phyloP scores from a whole-genome alignment of 371 early-diverging fungal genomes.

The Sporodiniella umbellata region DNA sequence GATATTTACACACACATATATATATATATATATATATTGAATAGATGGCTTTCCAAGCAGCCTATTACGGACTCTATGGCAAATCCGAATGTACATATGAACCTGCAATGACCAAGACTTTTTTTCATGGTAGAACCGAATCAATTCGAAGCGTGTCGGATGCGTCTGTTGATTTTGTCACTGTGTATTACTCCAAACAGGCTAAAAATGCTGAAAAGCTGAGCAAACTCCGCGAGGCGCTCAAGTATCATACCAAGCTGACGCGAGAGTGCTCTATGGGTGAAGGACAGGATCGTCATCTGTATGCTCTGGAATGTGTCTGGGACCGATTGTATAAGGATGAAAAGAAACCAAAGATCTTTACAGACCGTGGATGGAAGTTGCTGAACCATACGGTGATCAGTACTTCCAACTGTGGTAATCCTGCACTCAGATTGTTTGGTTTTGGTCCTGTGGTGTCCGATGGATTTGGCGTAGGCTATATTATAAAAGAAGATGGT shows the following conservation, averaged over 20 bases:
- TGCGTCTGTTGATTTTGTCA: constrained; percentile 71
- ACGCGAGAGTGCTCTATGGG: constrained; percentile 75
- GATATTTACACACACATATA: too few relatives aligned
- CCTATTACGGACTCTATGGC: constrained; percentile 85
- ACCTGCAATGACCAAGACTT: constrained; percentile 82
- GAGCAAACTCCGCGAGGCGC: constrained; percentile 54
- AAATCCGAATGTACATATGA: constrained; percentile 80
- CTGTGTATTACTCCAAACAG: constrained; percentile 62
- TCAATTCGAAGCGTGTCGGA: constrained; percentile 79
- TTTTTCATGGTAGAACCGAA: constrained; percentile 85
- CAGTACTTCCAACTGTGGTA: constrained; percentile 86
- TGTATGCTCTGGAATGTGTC: constrained; percentile 71
- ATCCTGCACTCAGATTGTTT: constrained; percentile 79
- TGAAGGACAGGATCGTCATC: constrained; percentile 82
- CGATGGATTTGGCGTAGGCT: constrained; percentile 90
- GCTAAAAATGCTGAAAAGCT: constrained; percentile 42
- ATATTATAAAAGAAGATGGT: constrained; percentile 78
- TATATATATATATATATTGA: not conserved
- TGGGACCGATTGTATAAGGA: constrained; percentile 46
- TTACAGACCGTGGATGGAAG: constrained; percentile 66
- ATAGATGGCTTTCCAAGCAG: constrained; percentile 90
- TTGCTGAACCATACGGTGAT: constrained; percentile 69
- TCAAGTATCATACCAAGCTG: constrained; percentile 66
- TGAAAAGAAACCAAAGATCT: constrained; percentile 65
- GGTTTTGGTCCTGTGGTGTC: constrained; percentile 92